phyloP scores from a whole-genome alignment of 306 rosid species.

The Acacia acuminata region DNA sequence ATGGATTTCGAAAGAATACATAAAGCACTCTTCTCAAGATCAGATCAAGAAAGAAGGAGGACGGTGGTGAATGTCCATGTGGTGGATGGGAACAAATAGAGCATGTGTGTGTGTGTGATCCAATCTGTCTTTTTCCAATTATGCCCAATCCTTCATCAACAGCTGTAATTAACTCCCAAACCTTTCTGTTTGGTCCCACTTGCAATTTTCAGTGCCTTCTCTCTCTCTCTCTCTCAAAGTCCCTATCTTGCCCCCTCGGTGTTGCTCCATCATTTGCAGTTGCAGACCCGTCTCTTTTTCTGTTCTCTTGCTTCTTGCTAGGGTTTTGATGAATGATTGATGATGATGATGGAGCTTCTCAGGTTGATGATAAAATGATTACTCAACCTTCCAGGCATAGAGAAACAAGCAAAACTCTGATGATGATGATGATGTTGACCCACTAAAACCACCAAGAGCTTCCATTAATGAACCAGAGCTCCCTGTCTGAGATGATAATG shows the following conservation, averaged over 20 bases:
- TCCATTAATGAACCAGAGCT: constrained; percentile 28
- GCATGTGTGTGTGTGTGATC: constrained; percentile 43
- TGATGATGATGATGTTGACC: constrained; percentile 56
- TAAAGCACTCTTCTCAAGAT: constrained; percentile 55
- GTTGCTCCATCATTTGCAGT: constrained; percentile 9
- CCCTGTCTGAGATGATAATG: constrained; percentile 37
- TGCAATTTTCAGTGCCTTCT: not conserved
- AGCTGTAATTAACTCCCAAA: constrained; percentile 47
- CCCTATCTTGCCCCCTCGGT: not conserved
- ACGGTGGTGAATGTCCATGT: constrained; percentile 34
- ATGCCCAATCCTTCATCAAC: constrained; percentile 52
- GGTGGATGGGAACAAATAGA: constrained; percentile 44
- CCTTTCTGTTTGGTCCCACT: constrained; percentile 40
- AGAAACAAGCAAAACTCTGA: constrained; percentile 68
- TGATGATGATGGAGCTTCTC: constrained; percentile 4
- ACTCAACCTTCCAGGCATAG: constrained; percentile 90
- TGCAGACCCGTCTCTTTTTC: not conserved
- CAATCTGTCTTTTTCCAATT: constrained; percentile 59
- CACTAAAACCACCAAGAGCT: constrained; percentile 20
- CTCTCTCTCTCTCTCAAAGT: constrained; percentile 7
- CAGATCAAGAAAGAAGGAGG: constrained; percentile 48
- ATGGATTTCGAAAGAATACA: constrained; percentile 20
- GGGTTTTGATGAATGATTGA: not conserved
- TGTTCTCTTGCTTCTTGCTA: not conserved
- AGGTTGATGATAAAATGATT: not conserved